phyloP scores from a whole-genome alignment of 768 basidiomycete genomes.

The Cantharellus cinnabarinus region DNA sequence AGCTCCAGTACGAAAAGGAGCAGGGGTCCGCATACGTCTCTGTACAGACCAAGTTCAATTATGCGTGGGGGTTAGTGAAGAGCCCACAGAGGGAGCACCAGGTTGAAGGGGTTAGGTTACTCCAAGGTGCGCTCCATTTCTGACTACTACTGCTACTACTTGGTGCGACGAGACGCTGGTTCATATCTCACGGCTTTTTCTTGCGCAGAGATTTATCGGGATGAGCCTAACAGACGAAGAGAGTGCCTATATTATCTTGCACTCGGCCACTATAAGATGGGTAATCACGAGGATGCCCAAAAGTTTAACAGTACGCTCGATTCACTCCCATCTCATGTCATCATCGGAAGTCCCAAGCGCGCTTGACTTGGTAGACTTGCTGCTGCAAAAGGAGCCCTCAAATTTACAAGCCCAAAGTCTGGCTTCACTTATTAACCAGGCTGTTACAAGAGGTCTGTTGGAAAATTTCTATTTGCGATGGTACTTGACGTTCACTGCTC shows the following conservation, averaged over 20 bases:
- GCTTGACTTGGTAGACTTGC: conserved; percentile 31
- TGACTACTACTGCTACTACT: not conserved
- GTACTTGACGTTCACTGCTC: not conserved
- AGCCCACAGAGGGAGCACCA: conserved; percentile 69
- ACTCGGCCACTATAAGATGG: conserved; percentile 90
- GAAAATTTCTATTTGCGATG: not conserved
- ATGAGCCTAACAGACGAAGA: conserved; percentile 66
- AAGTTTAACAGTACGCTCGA: conserved; percentile 69
- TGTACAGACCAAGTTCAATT: conserved; percentile 94
- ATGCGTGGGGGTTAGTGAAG: conserved; percentile 92
- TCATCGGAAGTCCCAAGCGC: not conserved
- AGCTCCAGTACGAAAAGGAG: conserved; percentile 79
- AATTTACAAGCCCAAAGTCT: conserved; percentile 88
- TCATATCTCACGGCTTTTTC: not conserved
- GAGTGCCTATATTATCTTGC: conserved; percentile 96
- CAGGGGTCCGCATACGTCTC: conserved; percentile 64
- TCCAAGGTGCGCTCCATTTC: conserved; percentile 45
- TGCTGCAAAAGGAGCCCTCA: conserved; percentile 78
- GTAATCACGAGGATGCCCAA: conserved; percentile 79
- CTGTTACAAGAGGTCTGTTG: conserved; percentile 52
- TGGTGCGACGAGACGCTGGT: not conserved
- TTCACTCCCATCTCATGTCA: not conserved
- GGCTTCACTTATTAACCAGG: conserved; percentile 64
- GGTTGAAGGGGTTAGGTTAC: conserved; percentile 72
- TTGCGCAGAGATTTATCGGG: conserved; percentile 65